Evolutionary conservation across 192 early-diverging fungal species (phyloP).

Genomic region (Ambispora gerdemannii): DNA sequence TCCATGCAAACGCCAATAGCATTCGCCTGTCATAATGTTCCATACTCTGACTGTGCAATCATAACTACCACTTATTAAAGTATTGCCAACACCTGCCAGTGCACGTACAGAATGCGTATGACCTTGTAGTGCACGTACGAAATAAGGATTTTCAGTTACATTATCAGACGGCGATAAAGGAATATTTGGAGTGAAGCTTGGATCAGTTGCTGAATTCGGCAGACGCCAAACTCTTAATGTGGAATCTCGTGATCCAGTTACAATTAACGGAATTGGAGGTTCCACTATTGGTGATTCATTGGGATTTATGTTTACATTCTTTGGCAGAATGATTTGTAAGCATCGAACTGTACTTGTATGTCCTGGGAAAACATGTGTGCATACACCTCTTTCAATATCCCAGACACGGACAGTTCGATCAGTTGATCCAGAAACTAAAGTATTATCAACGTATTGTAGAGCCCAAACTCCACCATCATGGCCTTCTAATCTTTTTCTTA

Average conservation of each 20-base stretch:
- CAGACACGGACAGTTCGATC: constrained; percentile 95
- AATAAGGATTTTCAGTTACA: constrained; percentile 65
- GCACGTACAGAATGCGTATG: constrained; percentile 92
- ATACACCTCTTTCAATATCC: constrained; percentile 87
- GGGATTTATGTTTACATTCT: constrained; percentile 50
- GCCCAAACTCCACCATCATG: constrained; percentile 99
- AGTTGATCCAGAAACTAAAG: constrained; percentile 90
- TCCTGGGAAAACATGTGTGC: constrained; percentile 92
- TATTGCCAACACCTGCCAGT: constrained; percentile 82
- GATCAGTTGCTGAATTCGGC: constrained; percentile 64
- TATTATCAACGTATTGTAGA: constrained; percentile 82
- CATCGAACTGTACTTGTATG: constrained; percentile 95
- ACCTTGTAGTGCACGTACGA: constrained; percentile 76
- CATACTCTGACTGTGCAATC: constrained; percentile 90
- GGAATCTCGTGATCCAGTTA: constrained; percentile 93
- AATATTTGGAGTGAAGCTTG: constrained; percentile 38
- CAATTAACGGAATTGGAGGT: constrained; percentile 76
- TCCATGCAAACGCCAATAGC: constrained; percentile 69
- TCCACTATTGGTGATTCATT: constrained; percentile 48
- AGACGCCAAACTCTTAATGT: constrained; percentile 91
- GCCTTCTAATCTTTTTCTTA: constrained; percentile 70
- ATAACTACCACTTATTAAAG: constrained; percentile 88
- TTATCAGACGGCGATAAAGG: constrained; percentile 29
- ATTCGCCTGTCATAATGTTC: constrained; percentile 73
- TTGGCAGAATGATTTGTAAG: constrained; percentile 80